A percentile compares a stretch with the other conserved stretches of the same genome.
Evolutionary conservation across 257 asterid species (phyloP).

Genomic region (Nicotiana tabacum): DNA sequence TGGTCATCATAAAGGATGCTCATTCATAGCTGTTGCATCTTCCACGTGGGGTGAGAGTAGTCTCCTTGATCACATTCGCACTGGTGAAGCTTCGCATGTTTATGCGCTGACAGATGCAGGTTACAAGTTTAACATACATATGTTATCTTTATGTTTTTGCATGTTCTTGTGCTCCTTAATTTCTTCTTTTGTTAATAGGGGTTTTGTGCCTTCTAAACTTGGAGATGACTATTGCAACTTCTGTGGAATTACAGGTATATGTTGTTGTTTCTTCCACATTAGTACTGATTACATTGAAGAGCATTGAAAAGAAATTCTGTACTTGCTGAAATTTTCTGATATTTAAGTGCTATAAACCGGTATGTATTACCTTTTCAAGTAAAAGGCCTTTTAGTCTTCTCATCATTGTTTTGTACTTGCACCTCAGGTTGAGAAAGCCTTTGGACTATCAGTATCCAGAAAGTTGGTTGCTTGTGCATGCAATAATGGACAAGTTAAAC

Average conservation of each 20-base stretch:
- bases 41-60: constrained; percentile 17
- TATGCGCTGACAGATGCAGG: constrained; percentile 67
- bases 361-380: background rate
- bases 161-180: background rate
- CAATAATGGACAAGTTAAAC: constrained; percentile 56
- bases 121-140: constrained; percentile 4
- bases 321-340: background rate
- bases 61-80: constrained; percentile 21
- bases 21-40: constrained; percentile 51
- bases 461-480: constrained; percentile 70
- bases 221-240: constrained; percentile 36
- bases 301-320: background rate
- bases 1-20: constrained; percentile 37
- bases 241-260: constrained; percentile 55
- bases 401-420: background rate
- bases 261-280: constrained; percentile 9
- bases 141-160: background rate
- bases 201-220: constrained; percentile 47
- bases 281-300: background rate
- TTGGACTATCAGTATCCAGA: constrained; percentile 51
- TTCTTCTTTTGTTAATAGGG: constrained; percentile 34
- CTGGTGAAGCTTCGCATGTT: constrained; percentile 33
- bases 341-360: background rate
- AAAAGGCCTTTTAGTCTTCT: background rate
- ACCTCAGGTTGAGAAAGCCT: constrained; percentile 63